phyloP scores from a whole-genome alignment of 2,329 filamentous ascomycete species.

The Microascus cirrosus region DNA sequence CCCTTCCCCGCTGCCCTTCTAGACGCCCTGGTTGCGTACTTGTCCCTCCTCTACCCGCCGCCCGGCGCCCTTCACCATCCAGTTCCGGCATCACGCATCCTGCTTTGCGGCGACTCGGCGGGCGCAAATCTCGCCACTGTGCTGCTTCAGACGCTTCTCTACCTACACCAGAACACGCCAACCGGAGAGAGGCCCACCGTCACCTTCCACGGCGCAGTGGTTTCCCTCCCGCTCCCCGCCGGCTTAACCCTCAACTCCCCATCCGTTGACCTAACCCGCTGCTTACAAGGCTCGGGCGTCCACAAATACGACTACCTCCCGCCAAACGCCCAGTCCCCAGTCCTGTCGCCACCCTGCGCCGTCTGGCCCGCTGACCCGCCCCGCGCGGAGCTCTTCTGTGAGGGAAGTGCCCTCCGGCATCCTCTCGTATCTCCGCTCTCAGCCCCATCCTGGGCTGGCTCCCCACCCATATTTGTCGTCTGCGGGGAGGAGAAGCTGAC shows the following conservation, averaged over 20 bases:
- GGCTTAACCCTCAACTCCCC: constrained; percentile 52
- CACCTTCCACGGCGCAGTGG: constrained; percentile 46
- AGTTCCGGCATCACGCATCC: constrained; percentile 53
- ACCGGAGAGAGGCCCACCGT: constrained; percentile 25
- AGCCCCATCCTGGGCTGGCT: constrained; percentile 44
- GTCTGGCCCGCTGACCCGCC: constrained; percentile 47
- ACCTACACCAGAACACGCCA: constrained; percentile 34
- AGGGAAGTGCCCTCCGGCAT: constrained; percentile 45
- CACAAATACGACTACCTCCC: constrained; percentile 30
- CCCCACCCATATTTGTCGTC: constrained; percentile 57
- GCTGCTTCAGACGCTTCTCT: constrained; percentile 57
- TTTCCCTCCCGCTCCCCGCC: constrained; percentile 54
- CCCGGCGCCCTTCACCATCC: constrained; percentile 54
- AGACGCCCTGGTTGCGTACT: constrained; percentile 61
- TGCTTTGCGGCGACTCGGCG: constrained; percentile 63
- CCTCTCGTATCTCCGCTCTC: constrained; percentile 57
- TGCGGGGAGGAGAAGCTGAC: constrained; percentile 61
- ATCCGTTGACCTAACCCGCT: constrained; percentile 61
- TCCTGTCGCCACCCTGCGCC: constrained; percentile 28
- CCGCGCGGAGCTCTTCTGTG: constrained; percentile 40
- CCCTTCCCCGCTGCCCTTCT: constrained; percentile 66
- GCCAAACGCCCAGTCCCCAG: constrained; percentile 10
- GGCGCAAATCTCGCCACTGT: constrained; percentile 60
- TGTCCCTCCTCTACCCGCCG: constrained; percentile 62
- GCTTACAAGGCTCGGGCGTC: constrained; percentile 18